Conservation (phyloP, 2,329 filamentous ascomycete genomes). For the Stagonosporopsis tanaceti region DNA sequence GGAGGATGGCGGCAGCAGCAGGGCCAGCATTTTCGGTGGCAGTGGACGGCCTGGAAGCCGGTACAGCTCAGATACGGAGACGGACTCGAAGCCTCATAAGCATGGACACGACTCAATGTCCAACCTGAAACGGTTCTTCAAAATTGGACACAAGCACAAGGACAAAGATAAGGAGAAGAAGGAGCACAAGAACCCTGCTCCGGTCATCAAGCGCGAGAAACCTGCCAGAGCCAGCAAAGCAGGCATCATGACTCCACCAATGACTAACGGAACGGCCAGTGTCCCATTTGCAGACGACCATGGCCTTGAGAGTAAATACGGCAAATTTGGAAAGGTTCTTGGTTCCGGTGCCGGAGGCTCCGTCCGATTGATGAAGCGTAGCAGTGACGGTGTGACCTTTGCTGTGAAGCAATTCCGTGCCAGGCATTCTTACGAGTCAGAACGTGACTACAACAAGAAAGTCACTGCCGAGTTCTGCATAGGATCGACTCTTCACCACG, state of each 20-base stretch:
- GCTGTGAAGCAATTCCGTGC: slow-evolving; percentile 97
- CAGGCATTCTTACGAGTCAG: slow-evolving; percentile 89
- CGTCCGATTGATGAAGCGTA: slow-evolving; percentile 91
- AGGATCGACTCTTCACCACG: slow-evolving; percentile 93
- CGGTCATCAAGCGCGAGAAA: slow-evolving; percentile 63
- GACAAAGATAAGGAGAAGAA: slow-evolving; percentile 48
- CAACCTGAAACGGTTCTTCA: slow-evolving; percentile 97
- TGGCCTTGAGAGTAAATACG: slow-evolving; percentile 88
- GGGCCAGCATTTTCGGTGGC: slow-evolving; percentile 62
- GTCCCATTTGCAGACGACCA: slow-evolving; percentile 96
- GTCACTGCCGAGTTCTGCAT: slow-evolving; percentile 98
- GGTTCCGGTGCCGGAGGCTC: slow-evolving; percentile 95
- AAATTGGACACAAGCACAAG: slow-evolving; percentile 71
- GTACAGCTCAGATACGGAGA: slow-evolving; percentile 53
- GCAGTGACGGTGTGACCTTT: slow-evolving; percentile 90
- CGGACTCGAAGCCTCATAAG: slow-evolving; percentile 42
- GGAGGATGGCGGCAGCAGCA: slow-evolving; percentile 55
- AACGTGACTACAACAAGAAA: slow-evolving; percentile 97
- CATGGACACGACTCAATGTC: slow-evolving; percentile 81
- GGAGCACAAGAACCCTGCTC: slow-evolving; percentile 70
- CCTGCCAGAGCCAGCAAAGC: slow-evolving; percentile 56
- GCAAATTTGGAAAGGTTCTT: slow-evolving; percentile 92
- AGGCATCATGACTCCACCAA: slow-evolving; percentile 50
- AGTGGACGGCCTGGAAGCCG: slow-evolving; percentile 58
- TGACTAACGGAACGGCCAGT: slow-evolving; percentile 40